Conservation (phyloP, 106 monocot species). For the Phalaenopsis equestris region DNA sequence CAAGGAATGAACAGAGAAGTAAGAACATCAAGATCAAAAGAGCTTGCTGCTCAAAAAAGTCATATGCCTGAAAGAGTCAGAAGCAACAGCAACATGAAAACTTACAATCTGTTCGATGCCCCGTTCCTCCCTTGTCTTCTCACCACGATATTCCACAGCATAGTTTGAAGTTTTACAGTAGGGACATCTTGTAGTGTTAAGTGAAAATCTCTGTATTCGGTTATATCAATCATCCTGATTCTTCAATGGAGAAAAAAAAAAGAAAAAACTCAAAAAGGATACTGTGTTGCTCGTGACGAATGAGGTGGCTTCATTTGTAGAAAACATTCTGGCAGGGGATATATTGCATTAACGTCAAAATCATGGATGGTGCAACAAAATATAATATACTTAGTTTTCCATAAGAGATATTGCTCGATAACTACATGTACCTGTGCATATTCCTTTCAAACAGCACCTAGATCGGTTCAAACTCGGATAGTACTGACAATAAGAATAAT, state of each 20-base stretch:
- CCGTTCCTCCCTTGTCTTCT: constrained; percentile 69
- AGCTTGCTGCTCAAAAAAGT: background rate
- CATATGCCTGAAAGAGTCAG: background rate
- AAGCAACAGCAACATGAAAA: constrained; percentile 8
- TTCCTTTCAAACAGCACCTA: constrained; percentile 74
- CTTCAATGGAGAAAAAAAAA: background rate
- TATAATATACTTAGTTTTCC: background rate
- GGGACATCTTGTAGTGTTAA: constrained; percentile 56
- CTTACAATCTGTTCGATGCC: constrained; percentile 79
- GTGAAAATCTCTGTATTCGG: background rate
- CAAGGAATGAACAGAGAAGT: background rate
- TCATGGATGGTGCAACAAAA: background rate
- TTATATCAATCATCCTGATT: background rate
- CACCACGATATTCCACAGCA: constrained; percentile 72
- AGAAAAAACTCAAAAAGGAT: constrained; percentile 35
- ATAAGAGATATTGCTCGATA: background rate
- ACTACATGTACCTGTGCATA: constrained; percentile 59
- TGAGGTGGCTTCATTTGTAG: constrained; percentile 77
- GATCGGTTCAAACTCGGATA: constrained; percentile 87
- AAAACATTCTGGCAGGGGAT: constrained; percentile 61
- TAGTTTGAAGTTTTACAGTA: constrained; percentile 81
- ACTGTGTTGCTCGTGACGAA: constrained; percentile 60
- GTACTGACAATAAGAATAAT: constrained; percentile 29
- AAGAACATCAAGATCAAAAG: background rate
- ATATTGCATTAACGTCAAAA: background rate